These are phyloP conservation scores for Arabidopsis lyrata DNA, from an alignment of 441 rosid genomes.

Conservation along the genomic window DNA sequence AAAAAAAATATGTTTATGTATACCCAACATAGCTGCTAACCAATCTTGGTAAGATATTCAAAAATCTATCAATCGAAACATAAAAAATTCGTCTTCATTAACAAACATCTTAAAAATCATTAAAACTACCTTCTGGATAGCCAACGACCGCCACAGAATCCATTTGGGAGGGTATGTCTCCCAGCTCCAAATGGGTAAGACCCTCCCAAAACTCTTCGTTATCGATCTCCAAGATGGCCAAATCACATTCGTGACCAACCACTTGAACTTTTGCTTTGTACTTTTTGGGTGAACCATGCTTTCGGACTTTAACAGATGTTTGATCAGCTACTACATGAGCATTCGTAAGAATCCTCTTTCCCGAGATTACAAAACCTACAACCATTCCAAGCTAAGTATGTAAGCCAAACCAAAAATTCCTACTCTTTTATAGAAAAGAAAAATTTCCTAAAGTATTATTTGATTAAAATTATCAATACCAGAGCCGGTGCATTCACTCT, in stretches of 20 bases:
- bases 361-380: conserved; percentile 45
- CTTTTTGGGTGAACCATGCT: conserved; percentile 71
- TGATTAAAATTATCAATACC: background rate
- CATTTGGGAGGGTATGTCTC: conserved; percentile 58
- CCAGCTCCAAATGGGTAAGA: conserved; percentile 65
- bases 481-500: conserved; percentile 10
- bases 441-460: no score
- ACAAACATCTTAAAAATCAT: no score
- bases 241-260: conserved; percentile 81
- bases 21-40: no score
- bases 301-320: conserved; percentile 72
- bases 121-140: background rate
- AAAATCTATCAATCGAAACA: no score
- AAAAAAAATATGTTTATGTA: background rate
- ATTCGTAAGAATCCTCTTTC: conserved; percentile 69
- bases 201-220: conserved; percentile 38
- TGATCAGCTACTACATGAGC: conserved; percentile 82
- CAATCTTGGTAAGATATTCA: no score
- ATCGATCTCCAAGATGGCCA: conserved; percentile 65
- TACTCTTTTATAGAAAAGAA: no score
- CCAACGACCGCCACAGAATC: background rate
- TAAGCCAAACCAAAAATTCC: no score
- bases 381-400: background rate
- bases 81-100: no score
- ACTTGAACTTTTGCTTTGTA: conserved; percentile 63